phyloP scores from a whole-genome alignment of 1,139 yeast genomes.

The Zygoascus sp. region DNA sequence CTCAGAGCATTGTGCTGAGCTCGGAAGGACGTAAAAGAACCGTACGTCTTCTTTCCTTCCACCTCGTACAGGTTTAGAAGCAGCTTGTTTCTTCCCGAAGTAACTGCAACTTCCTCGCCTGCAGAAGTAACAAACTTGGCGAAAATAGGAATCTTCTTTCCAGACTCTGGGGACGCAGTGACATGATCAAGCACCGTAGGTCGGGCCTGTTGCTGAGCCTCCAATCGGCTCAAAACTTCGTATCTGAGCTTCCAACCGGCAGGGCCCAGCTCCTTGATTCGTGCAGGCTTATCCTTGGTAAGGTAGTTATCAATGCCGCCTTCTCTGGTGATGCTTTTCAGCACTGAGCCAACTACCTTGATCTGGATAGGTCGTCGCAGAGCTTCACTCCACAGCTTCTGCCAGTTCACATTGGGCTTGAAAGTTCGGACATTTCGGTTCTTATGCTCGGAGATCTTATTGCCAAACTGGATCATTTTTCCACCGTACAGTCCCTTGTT shows the following conservation, averaged over 20 bases:
- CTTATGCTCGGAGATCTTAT: slow-evolving; percentile 70
- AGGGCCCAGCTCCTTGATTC: slow-evolving; percentile 88
- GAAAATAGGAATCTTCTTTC: slow-evolving; percentile 27
- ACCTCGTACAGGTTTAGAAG: slow-evolving; percentile 49
- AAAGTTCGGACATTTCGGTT: slow-evolving; percentile 75
- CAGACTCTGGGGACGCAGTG: not conserved
- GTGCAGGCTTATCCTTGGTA: slow-evolving; percentile 78
- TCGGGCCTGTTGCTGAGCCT: slow-evolving; percentile 31
- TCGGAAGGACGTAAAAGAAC: slow-evolving; percentile 44
- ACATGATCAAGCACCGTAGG: slow-evolving; percentile 10
- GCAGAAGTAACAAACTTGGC: slow-evolving; percentile 33
- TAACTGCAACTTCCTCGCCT: slow-evolving; percentile 46
- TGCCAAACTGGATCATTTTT: slow-evolving; percentile 70
- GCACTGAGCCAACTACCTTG: slow-evolving; percentile 72
- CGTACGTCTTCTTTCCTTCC: slow-evolving; percentile 44
- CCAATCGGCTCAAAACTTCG: slow-evolving; percentile 46
- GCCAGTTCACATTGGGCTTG: slow-evolving; percentile 73
- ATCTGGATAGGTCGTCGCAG: slow-evolving; percentile 53
- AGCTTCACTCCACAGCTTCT: slow-evolving; percentile 80
- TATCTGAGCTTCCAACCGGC: slow-evolving; percentile 87
- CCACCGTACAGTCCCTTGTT: slow-evolving; percentile 91
- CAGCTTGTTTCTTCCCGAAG: slow-evolving; percentile 61
- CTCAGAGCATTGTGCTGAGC: slow-evolving; percentile 27
- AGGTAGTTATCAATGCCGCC: slow-evolving; percentile 91
- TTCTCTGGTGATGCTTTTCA: slow-evolving; percentile 81